Evolutionary conservation across 345 rosid genomes (phyloP).

Genomic region (Lepidium sativum): DNA sequence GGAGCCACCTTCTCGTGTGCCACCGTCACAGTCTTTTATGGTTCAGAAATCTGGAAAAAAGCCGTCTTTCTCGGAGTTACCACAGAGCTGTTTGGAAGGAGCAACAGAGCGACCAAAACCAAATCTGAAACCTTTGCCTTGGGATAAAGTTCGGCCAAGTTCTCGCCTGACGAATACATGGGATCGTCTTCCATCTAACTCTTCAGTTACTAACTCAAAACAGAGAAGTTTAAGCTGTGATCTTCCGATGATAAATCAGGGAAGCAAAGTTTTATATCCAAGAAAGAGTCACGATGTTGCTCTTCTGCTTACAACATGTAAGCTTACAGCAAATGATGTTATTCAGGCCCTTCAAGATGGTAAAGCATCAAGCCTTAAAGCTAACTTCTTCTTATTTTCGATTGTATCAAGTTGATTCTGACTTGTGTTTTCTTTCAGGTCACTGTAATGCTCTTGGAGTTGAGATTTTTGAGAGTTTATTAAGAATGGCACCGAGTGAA

Average conservation of each 20-base stretch:
- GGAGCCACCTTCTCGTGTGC: slow-evolving; percentile 48
- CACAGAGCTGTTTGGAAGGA: slow-evolving; percentile 42
- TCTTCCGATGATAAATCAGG: slow-evolving; percentile 36
- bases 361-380: slow-evolving; percentile 15
- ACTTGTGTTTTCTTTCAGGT: slow-evolving; percentile 37
- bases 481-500: slow-evolving; percentile 69
- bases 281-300: slow-evolving; percentile 74
- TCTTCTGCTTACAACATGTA: slow-evolving; percentile 62
- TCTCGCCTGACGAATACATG: slow-evolving; percentile 85
- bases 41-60: slow-evolving; percentile 34
- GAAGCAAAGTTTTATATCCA: slow-evolving; percentile 64
- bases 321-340: slow-evolving; percentile 68
- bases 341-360: slow-evolving; percentile 74
- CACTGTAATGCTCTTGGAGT: slow-evolving; percentile 67
- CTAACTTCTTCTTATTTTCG: not conserved
- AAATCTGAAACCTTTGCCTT: slow-evolving; percentile 83
- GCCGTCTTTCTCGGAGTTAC: slow-evolving; percentile 25
- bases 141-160: slow-evolving; percentile 92
- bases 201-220: slow-evolving; percentile 39
- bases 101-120: slow-evolving; percentile 45
- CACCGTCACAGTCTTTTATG: slow-evolving; percentile 65
- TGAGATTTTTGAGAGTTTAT: slow-evolving; percentile 80
- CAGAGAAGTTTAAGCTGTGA: slow-evolving; percentile 35
- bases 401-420: not conserved
- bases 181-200: slow-evolving; percentile 77